These are phyloP conservation scores for Wallacemonas rigidus DNA, from an alignment of 208 protist genomes.

Conservation along the genomic window DNA sequence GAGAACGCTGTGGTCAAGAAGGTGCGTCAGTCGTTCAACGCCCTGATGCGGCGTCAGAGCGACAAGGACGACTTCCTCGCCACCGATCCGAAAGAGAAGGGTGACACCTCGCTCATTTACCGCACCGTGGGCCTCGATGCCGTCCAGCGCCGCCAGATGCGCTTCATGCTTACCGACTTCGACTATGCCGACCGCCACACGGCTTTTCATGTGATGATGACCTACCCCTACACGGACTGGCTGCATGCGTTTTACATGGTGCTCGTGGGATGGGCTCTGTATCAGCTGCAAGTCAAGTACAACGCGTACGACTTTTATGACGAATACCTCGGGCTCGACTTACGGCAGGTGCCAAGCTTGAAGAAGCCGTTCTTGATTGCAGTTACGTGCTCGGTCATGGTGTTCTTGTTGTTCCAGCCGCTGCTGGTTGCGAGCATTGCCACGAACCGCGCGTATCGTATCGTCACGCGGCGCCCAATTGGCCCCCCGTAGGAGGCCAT, in stretches of 20 bases:
- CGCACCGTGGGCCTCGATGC: slow-evolving; percentile 69
- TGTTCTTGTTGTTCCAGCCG: slow-evolving; percentile 77
- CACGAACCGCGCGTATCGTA: slow-evolving; percentile 81
- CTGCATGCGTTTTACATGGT: slow-evolving; percentile 85
- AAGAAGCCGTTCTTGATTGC: slow-evolving; percentile 71
- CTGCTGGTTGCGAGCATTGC: slow-evolving; percentile 82
- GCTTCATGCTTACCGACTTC: slow-evolving; percentile 87
- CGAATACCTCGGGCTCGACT: slow-evolving; percentile 86
- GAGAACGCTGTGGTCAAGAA: slow-evolving; percentile 30
- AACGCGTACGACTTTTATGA: slow-evolving; percentile 85
- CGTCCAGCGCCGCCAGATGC: slow-evolving; percentile 82
- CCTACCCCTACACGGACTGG: slow-evolving; percentile 91
- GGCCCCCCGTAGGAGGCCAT: slow-evolving; percentile 60
- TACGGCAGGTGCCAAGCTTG: slow-evolving; percentile 73
- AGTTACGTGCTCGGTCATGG: slow-evolving; percentile 62
- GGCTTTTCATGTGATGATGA: slow-evolving; percentile 90
- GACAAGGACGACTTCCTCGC: slow-evolving; percentile 53
- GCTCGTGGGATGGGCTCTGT: slow-evolving; percentile 63
- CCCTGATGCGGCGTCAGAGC: slow-evolving; percentile 39
- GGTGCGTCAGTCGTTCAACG: slow-evolving; percentile 43
- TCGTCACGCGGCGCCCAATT: slow-evolving; percentile 76
- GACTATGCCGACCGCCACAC: slow-evolving; percentile 78
- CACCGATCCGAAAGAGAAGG: slow-evolving; percentile 29
- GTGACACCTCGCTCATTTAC: slow-evolving; percentile 73
- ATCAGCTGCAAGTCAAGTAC: slow-evolving; percentile 69